Evolutionary conservation across 306 rosid species (phyloP).

Genomic region (Parietaria judaica): DNA sequence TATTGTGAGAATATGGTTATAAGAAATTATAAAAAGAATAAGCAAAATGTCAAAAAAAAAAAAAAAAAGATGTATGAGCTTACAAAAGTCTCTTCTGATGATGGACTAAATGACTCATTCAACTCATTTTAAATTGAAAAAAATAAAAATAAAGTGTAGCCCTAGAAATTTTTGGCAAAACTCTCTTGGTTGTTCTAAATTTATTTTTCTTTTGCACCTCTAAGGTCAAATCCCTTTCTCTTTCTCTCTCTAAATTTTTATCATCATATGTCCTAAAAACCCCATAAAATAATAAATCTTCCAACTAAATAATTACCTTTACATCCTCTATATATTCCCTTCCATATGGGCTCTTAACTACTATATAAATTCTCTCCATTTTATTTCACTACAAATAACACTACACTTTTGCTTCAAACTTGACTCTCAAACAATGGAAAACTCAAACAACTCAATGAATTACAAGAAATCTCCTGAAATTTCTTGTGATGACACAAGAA

Average conservation of each 20-base stretch:
- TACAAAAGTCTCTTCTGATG: constrained; percentile 19
- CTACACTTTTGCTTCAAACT: neutral
- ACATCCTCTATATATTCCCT: constrained; percentile 9
- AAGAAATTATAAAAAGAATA: constrained; percentile 1
- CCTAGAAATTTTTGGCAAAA: constrained; percentile 23
- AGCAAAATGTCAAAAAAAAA: constrained; percentile 3
- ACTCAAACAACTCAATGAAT: constrained; percentile 27
- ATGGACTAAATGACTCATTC: constrained; percentile 34
- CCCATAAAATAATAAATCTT: neutral
- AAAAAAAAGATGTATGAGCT: constrained; percentile 3
- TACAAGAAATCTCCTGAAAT: constrained; percentile 10
- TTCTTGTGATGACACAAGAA: constrained; percentile 19
- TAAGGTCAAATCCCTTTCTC: constrained; percentile 32
- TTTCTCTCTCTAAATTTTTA: constrained; percentile 22
- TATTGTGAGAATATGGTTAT: too few species aligned
- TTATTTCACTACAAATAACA: constrained; percentile 10
- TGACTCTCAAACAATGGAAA: constrained; percentile 10
- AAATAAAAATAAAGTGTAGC: constrained; percentile 29
- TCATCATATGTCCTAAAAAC: constrained; percentile 12
- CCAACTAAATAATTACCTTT: neutral
- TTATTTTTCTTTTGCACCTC: constrained; percentile 17
- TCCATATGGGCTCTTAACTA: constrained; percentile 16
- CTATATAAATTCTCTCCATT: neutral
- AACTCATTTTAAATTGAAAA: constrained; percentile 15
- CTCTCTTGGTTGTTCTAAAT: constrained; percentile 22